Evolutionary conservation across 768 basidiomycete genomes (phyloP), one percentile per base, ranked within the genome.

Genomic region (Rhizopogon rudus): DNA sequence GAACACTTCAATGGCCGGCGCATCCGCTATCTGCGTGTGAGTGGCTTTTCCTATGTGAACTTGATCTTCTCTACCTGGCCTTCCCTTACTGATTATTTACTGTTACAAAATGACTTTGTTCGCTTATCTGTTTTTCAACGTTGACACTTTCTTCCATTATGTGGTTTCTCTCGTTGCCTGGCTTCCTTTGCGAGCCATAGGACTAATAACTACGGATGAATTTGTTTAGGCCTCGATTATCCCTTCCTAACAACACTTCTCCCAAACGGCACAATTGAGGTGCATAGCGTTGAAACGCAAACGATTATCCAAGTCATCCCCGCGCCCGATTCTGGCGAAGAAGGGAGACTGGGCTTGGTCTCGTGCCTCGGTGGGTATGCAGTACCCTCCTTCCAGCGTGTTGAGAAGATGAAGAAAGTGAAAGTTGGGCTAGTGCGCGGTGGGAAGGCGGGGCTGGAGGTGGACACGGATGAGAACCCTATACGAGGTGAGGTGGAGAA

Each of bases 1-100:
- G 93, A 2, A 95, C 94, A 2, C 72, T 97, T 43, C 82, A 92
- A 65, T 97, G 93, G 91, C 78, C 83, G 3, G 80, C 75, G 49
- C 85, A 95, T 74, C 91, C 93, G 0, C 72, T 83, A 22, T 80
- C 84, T 17, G 73, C 93, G 39, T 85, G 92, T 94, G 63, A 65
- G 88, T 81, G 37, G 3, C 6, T 8, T 22, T 3, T 40, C 20
- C 43, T 44, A 25, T 40, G 6, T n/a, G 17, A 8, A 43, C 22
- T 51, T 44, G 31, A 13, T 35, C 44, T 22, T n/a, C 25, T 31
- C 17, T 56, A 41, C n/a, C 54, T 44, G 29, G 39, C 13, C 25
- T 54, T 22, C 37, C 49, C 33, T 22, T 37, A 10, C 31, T 1
- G 31, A 10, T 33, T 10, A 33, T 33, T 10, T 3, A 10, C 31